phyloP scores from a whole-genome alignment of 2,329 filamentous ascomycete genomes.

The Xylogone sp. region DNA sequence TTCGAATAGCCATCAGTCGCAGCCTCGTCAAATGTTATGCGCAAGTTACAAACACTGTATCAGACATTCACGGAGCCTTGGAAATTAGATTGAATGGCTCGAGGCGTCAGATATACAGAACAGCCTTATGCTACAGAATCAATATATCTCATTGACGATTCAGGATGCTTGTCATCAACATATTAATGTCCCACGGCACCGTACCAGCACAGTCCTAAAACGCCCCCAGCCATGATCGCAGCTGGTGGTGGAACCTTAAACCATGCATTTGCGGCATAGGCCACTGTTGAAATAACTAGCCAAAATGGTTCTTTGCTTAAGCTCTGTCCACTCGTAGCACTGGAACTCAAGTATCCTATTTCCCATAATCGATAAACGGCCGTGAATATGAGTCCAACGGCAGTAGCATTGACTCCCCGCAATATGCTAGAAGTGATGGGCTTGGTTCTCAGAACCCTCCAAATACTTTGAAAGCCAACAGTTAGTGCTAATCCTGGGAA shows the following conservation, averaged over 20 bases:
- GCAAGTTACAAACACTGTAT: too few relatives aligned
- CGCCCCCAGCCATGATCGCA: conserved; percentile 39
- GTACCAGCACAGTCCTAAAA: conserved; percentile 43
- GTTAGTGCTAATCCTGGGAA: conserved; percentile 43
- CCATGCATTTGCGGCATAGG: conserved; percentile 41
- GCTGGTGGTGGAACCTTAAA: conserved; percentile 37
- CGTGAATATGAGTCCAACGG: conserved; percentile 58
- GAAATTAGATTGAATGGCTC: too few relatives aligned
- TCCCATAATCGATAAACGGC: conserved; percentile 60
- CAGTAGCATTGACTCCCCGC: conserved; percentile 53
- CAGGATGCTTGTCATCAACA: too few relatives aligned
- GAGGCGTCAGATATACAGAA: too few relatives aligned
- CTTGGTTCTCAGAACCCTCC: conserved; percentile 43
- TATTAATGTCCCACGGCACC: conserved; percentile 38
- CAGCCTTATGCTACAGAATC: too few relatives aligned
- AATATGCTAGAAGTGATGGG: conserved; percentile 44
- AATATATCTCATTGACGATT: too few relatives aligned
- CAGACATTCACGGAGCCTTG: too few relatives aligned
- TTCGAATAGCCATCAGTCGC: too few relatives aligned
- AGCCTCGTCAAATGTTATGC: too few relatives aligned
- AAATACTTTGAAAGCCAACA: conserved; percentile 51
- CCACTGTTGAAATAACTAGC: conserved; percentile 51
- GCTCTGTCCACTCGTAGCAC: conserved; percentile 43
- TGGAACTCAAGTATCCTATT: conserved; percentile 52
- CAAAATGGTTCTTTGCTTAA: conserved; percentile 58